Conservation (phyloP, 202 grass and related monocot species). For the Eragrostis tef region DNA sequence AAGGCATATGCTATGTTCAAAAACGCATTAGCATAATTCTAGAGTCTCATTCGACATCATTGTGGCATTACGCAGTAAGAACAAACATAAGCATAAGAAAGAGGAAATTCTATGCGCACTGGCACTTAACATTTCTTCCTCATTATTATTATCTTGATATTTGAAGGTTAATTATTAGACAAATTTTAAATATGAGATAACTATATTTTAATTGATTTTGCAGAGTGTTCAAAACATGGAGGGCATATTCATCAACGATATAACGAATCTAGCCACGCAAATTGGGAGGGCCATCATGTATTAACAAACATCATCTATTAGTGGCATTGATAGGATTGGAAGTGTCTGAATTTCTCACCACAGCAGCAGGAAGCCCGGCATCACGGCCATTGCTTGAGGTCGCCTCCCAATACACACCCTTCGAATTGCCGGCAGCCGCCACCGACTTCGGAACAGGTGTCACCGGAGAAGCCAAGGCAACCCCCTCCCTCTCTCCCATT, state of each 20-base stretch:
- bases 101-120: slow-evolving; percentile 8
- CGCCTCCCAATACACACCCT: neutral
- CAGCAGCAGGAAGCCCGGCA: neutral
- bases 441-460: neutral
- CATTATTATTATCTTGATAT: neutral
- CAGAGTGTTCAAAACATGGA: no score
- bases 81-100: neutral
- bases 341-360: slow-evolving; percentile 40
- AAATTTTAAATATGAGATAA: no score
- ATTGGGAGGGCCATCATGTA: no score
- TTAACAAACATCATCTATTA: neutral
- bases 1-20: neutral
- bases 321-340: neutral
- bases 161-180: no score
- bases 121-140: neutral
- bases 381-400: neutral
- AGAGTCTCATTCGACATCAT: neutral
- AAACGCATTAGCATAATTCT: neutral
- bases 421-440: neutral
- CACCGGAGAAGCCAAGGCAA: neutral
- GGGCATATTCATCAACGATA: no score
- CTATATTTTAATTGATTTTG: no score
- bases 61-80: neutral
- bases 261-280: no score
- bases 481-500: neutral